Evolutionary conservation across 257 asterid species (phyloP), one percentile per base, ranked within the genome.

Genomic region (Solanum tacnaense): DNA sequence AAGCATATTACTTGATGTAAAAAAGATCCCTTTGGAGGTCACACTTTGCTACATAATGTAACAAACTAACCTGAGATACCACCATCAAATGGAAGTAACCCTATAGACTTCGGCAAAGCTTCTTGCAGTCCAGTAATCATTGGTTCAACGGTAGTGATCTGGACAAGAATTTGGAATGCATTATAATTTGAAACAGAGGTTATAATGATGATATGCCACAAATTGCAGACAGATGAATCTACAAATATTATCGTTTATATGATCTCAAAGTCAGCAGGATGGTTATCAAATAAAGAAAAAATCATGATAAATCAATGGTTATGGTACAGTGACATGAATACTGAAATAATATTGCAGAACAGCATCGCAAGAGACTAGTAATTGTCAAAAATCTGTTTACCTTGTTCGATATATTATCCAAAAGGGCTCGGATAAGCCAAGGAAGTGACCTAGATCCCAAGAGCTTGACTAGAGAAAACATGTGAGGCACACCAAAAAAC

Each of bases 391-490:
- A 49, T 49, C 44, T 82, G 70, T 82, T 82, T 90, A 97, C 99
- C 99, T 97, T 97, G 89, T 94, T 97, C 62, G 99, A 97, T 68
- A 95, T 90, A 86, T 96, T 97, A 88, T 97, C 99, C 88, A 97
- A 90, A 27, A 97, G 92, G 87, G 99, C 99, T 88, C 99, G 93
- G 83, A 97, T 94, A 92, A 97, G 94, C 99, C 99, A 97, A 89
- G 99, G 99, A 89, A 97, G 91, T 84, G 99, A 96, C 93, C 98
- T 94, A 36, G 99, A 93, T 32, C 99, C 99, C 87, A 97, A 94
- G 88, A 96, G 96, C 91, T 93, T 92, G 92, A 94, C 97, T 73
- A 95, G 91, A 87, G 99, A 94, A 88, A 92, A 92, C 98, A 96
- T 96, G 92, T 96, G 99, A 91, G 99, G 96, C 91, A 95, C 92